Conservation (phyloP, 306 rosid species). For the Amphicarpaea edgeworthii region DNA sequence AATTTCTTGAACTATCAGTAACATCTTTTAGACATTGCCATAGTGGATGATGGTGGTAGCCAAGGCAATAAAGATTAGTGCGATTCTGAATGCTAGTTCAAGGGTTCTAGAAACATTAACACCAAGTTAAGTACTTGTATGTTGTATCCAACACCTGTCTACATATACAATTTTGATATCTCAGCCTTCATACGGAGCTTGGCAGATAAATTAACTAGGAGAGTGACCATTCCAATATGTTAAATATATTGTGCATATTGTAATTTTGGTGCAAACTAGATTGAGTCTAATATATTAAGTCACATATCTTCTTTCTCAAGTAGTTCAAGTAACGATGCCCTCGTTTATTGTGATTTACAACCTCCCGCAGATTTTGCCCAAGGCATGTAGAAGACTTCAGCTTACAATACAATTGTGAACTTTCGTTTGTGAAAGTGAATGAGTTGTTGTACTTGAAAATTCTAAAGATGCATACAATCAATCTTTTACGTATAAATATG, state of each 20-base stretch:
- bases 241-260: constrained; percentile 39
- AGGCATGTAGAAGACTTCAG: constrained; percentile 1
- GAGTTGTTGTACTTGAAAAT: no score
- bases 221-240: constrained; percentile 26
- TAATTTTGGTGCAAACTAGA: constrained; percentile 41
- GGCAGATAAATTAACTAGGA: constrained; percentile 23
- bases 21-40: neutral
- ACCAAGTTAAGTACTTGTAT: neutral
- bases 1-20: constrained; percentile 5
- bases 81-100: constrained; percentile 12
- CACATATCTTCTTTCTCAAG: constrained; percentile 28
- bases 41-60: neutral
- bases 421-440: neutral
- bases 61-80: neutral
- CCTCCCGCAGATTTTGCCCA: neutral
- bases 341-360: constrained; percentile 15
- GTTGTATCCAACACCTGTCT: constrained; percentile 7
- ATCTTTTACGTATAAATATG: neutral
- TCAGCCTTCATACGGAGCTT: constrained; percentile 34
- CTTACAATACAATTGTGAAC: neutral
- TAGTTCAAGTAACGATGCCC: neutral
- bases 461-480: neutral
- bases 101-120: neutral
- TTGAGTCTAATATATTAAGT: neutral
- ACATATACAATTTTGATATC: constrained; percentile 4